Evolutionary conservation across 768 basidiomycete species (phyloP), one percentile per base, ranked within the genome.

Genomic region (Terana coerulea): DNA sequence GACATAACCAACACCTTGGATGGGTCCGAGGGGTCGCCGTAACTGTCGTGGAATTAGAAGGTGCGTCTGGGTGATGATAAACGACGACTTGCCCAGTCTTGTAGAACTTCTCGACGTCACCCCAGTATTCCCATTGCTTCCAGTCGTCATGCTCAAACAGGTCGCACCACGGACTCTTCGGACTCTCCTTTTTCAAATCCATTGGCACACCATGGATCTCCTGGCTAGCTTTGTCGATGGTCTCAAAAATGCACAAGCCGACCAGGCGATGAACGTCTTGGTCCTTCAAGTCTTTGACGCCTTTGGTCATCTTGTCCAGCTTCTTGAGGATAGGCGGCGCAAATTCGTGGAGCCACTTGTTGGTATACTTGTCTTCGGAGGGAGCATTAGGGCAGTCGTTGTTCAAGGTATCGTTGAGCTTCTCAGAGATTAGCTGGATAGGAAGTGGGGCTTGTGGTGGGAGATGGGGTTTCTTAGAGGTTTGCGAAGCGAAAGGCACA

Each of bases 1-100:
- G 61, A 88, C 73, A 62, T 89, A 95, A 14, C 92, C 93, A 7
- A 93, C 84, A 24, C 91, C 90, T 63, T 90, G 88, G 9, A 91
- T 81, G 5, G 72, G 84, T 1, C 91, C 90, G 5, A 92, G 71
- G 67, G 57, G 54, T 82, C 80, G 1, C 90, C 89, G 52, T 88
- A 78, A 21, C 86, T 87, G 53, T n/a, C 40, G n/a, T 34, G 10
- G 88, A 72, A 0, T 81, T 4, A 22, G 8, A 42, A 5, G n/a
- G 33, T 12, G 36, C 54, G 42, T 21, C 31, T 34, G 9, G 31
- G 31, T 34, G 9, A 33, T 33, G 31, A n/a, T 33, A 8, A 8
- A 15, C 4, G 17, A 29, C 14, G 25, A 59, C 78, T 22, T 58
- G 86, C 81, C 88, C 88, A 8, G 83, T 88, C 29, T 75, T 74